Evolutionary conservation across 1,284 basidiomycete genomes (phyloP).

Genomic region (Trametes polyzona): DNA sequence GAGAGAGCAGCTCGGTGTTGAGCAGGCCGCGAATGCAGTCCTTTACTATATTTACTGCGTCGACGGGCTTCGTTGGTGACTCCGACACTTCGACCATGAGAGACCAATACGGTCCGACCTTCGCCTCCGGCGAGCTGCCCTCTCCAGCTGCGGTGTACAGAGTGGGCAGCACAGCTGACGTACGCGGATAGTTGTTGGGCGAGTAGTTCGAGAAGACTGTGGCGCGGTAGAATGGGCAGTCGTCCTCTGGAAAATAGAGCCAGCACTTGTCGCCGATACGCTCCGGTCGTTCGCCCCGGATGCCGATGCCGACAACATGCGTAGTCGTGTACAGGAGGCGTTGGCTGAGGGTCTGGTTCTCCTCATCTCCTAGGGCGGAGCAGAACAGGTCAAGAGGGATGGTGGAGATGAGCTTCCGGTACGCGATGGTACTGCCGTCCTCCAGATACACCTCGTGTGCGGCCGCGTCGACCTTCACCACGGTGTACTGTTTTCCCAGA

Average conservation of each 20-base stretch:
- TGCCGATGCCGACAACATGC: not conserved
- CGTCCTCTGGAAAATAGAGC: conserved; percentile 1
- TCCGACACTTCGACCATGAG: conserved; percentile 1
- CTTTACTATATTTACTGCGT: not conserved
- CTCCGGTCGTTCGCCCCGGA: not conserved
- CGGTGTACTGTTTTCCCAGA: not conserved
- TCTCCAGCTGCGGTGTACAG: not conserved
- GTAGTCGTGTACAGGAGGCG: not conserved
- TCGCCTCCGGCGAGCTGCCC: not conserved
- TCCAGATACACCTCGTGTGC: not conserved
- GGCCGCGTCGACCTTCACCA: not conserved
- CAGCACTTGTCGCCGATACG: not conserved
- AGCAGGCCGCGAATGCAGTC: not conserved
- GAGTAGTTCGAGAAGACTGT: conserved; percentile 4
- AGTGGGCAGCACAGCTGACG: not conserved
- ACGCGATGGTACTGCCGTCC: not conserved
- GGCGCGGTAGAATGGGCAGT: not conserved
- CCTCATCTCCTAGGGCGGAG: not conserved
- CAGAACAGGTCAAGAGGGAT: not conserved
- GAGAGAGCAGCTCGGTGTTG: not conserved
- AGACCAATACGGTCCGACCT: not conserved
- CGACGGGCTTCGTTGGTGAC: not conserved
- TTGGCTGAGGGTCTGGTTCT: not conserved
- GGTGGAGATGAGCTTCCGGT: not conserved
- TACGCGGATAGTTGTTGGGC: not conserved